phyloP scores from a whole-genome alignment of 441 rosid species.

The Erodium texanum region DNA sequence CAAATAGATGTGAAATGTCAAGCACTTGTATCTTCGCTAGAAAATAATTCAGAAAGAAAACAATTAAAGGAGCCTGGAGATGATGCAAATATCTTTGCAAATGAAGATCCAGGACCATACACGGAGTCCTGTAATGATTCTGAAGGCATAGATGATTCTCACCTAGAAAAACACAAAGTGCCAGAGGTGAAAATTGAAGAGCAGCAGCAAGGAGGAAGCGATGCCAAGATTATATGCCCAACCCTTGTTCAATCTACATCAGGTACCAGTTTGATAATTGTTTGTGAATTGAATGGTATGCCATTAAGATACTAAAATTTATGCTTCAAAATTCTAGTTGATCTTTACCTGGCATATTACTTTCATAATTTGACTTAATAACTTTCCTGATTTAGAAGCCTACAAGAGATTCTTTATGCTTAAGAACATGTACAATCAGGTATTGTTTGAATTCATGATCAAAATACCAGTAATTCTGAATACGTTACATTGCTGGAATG shows the following conservation, averaged over 20 bases:
- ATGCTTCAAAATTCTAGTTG: neutral
- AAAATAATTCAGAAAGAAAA: conserved; percentile 24
- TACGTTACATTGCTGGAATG: neutral
- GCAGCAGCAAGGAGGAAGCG: conserved; percentile 24
- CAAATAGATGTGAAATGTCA: conserved; percentile 19
- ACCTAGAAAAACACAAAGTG: conserved; percentile 20
- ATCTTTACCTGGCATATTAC: neutral
- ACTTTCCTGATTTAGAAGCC: conserved; percentile 2
- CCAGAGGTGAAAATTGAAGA: conserved; percentile 23
- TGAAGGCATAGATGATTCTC: conserved; percentile 22
- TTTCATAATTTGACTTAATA: neutral
- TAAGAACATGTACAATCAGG: neutral
- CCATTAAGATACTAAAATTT: neutral
- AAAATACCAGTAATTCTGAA: neutral
- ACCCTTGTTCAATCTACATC: conserved; percentile 22
- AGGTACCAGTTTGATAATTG: conserved; percentile 29
- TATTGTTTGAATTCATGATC: neutral
- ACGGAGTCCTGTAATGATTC: neutral
- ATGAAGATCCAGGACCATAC: conserved; percentile 17
- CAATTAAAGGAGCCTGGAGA: conserved; percentile 21
- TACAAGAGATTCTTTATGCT: neutral
- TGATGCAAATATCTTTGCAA: conserved; percentile 13
- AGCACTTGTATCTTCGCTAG: conserved; percentile 25
- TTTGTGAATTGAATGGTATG: neutral
- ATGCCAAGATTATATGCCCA: conserved; percentile 22